Evolutionary conservation across 2,329 filamentous ascomycete species (phyloP).

Genomic region (Xylaria hypoxylon): DNA sequence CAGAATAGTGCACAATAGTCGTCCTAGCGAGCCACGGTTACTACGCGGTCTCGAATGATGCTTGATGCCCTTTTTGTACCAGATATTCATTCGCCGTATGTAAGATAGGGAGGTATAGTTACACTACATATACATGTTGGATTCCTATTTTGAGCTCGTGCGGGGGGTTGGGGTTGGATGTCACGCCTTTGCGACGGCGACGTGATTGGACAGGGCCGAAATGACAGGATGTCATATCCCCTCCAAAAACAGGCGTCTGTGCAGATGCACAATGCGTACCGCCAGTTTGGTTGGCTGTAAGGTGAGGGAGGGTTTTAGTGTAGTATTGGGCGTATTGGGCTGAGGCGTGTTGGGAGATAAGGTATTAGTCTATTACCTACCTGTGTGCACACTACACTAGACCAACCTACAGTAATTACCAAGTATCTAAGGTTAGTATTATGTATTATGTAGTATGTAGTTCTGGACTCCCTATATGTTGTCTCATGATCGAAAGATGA

Average conservation of each 20-base stretch:
- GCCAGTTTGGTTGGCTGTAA: conserved; percentile 30
- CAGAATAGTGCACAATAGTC: background rate
- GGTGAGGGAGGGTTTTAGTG: conserved; percentile 12
- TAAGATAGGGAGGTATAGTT: background rate
- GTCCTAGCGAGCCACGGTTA: background rate
- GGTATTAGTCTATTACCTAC: background rate
- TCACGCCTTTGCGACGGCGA: conserved; percentile 28
- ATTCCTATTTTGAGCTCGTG: conserved; percentile 17
- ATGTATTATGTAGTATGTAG: no score
- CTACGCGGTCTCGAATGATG: background rate
- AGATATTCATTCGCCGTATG: conserved; percentile 2
- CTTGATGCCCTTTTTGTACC: background rate
- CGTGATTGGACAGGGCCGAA: conserved; percentile 29
- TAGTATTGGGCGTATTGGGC: conserved; percentile 16
- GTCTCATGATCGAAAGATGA: no score
- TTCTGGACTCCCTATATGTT: no score
- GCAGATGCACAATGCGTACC: conserved; percentile 31
- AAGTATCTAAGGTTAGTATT: no score
- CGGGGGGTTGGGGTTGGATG: conserved; percentile 13
- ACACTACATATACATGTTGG: background rate
- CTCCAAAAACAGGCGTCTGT: conserved; percentile 18
- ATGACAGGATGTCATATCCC: conserved; percentile 26
- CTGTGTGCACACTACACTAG: no score
- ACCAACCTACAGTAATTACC: no score
- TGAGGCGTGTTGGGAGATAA: conserved; percentile 1